These are phyloP conservation scores for Sclerotinia subarctica DNA, from an alignment of 2,329 filamentous ascomycete genomes.

Conservation along the genomic window DNA sequence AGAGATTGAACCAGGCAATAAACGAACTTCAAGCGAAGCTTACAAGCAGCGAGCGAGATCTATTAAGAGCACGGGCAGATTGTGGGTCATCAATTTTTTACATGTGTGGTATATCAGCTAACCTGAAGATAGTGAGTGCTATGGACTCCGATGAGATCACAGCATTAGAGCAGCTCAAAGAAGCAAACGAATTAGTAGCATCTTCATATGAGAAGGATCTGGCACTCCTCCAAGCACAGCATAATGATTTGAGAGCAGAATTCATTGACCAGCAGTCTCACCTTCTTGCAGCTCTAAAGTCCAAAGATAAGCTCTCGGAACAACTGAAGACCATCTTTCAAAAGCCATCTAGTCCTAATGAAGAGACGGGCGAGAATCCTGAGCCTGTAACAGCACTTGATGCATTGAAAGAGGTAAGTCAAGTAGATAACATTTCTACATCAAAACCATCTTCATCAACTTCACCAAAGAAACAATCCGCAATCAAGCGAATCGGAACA, in stretches of 20 bases:
- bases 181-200: slow-evolving; percentile 56
- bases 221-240: slow-evolving; percentile 51
- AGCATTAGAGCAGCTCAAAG: slow-evolving; percentile 57
- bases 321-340: slow-evolving; percentile 41
- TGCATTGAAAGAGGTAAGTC: slow-evolving; percentile 57
- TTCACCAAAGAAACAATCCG: slow-evolving; percentile 14
- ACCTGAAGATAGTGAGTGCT: slow-evolving; percentile 46
- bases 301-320: slow-evolving; percentile 58
- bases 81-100: slow-evolving; percentile 41
- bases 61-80: slow-evolving; percentile 52
- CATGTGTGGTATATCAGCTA: slow-evolving; percentile 22
- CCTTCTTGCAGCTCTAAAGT: slow-evolving; percentile 56
- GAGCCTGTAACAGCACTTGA: slow-evolving; percentile 41
- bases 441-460: not conserved
- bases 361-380: slow-evolving; percentile 8
- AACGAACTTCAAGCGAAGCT: slow-evolving; percentile 44
- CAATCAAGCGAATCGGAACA: slow-evolving; percentile 11
- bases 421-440: slow-evolving; percentile 11
- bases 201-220: slow-evolving; percentile 58
- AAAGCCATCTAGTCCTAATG: slow-evolving; percentile 20
- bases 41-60: slow-evolving; percentile 54
- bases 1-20: slow-evolving; percentile 47
- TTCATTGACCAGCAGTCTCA: slow-evolving; percentile 57
- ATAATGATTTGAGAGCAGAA: slow-evolving; percentile 49
- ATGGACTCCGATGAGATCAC: slow-evolving; percentile 53